Evolutionary conservation across 176 grass and related monocot genomes (phyloP).

Genomic region (Tuctoria greenei): DNA sequence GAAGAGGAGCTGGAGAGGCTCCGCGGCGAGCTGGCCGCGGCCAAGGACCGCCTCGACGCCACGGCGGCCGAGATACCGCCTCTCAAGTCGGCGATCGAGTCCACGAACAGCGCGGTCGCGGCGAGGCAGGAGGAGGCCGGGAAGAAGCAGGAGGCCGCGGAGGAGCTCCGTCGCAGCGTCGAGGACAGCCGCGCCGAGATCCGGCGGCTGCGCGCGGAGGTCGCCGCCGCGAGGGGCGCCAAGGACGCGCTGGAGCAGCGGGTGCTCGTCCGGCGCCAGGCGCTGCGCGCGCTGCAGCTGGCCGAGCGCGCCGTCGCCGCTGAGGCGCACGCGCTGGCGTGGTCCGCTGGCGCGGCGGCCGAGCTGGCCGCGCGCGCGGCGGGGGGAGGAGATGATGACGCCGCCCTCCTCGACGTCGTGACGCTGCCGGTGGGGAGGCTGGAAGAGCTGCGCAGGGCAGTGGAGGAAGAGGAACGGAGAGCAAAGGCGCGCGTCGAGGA

Average conservation of each 20-base stretch:
- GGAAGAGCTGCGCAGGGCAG: conserved; percentile 21
- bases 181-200: conserved; percentile 17
- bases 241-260: conserved; percentile 37
- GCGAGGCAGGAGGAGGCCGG: conserved; percentile 30
- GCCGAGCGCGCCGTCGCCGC: conserved; percentile 36
- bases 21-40: conserved; percentile 27
- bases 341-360: conserved; percentile 16
- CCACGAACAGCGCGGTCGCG: conserved; percentile 19
- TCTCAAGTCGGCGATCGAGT: conserved; percentile 42
- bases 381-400: neutral
- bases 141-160: conserved; percentile 13
- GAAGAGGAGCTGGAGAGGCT: conserved; percentile 46
- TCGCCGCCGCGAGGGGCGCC: neutral
- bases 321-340: conserved; percentile 42
- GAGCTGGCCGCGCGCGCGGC: neutral
- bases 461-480: conserved; percentile 30
- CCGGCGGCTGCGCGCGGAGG: conserved; percentile 27
- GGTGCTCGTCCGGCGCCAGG: conserved; percentile 38
- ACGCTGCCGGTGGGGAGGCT: conserved; percentile 29
- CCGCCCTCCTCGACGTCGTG: conserved; percentile 24
- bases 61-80: conserved; percentile 22
- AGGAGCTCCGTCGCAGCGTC: conserved; percentile 26
- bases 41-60: conserved; percentile 39
- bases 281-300: conserved; percentile 29
- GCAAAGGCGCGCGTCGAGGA: conserved; percentile 33